phyloP scores from a whole-genome alignment of 2,329 filamentous ascomycete genomes.

The Microascus cirrosus region DNA sequence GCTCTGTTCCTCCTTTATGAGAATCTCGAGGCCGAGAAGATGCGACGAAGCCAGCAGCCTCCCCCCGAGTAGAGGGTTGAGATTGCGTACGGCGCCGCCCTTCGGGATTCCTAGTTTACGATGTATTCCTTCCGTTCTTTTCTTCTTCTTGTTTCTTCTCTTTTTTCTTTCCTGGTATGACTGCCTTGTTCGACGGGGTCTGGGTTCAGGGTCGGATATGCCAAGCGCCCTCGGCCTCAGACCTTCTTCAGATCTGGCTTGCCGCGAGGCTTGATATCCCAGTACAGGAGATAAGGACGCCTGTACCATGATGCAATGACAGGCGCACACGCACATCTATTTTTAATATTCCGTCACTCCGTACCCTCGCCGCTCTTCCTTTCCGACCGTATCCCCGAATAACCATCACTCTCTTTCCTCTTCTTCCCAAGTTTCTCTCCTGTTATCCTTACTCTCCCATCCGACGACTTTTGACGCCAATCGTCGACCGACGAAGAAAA shows the following conservation, averaged over 20 bases:
- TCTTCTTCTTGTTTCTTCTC: conserved; percentile 16
- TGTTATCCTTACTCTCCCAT: not conserved
- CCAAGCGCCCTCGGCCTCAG: conserved; percentile 32
- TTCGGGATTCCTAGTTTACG: conserved; percentile 3
- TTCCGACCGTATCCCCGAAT: conserved; percentile 1
- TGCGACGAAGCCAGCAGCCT: conserved; percentile 78
- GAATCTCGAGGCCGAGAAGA: conserved; percentile 97
- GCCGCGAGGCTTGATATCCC: conserved; percentile 45
- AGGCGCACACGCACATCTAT: conserved; percentile 2
- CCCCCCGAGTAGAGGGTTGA: conserved; percentile 32
- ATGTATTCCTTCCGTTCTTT: conserved; percentile 12
- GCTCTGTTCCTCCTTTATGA: conserved; percentile 95
- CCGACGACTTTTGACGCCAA: not conserved
- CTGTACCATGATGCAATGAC: conserved; percentile 4
- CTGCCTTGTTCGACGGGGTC: conserved; percentile 4
- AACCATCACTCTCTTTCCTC: not conserved
- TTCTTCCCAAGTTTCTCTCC: not conserved
- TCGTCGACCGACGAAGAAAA: not conserved
- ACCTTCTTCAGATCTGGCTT: conserved; percentile 48
- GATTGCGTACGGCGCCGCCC: not conserved
- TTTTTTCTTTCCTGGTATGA: not conserved
- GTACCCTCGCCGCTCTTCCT: conserved; percentile 1
- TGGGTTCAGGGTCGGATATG: conserved; percentile 36
- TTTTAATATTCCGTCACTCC: conserved; percentile 4
- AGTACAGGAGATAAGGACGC: conserved; percentile 5